Percentiles rank a stretch among this genome's conserved stretches.
Conservation (phyloP, 2,329 filamentous ascomycete species). For the Calonectria multiphialidica region DNA sequence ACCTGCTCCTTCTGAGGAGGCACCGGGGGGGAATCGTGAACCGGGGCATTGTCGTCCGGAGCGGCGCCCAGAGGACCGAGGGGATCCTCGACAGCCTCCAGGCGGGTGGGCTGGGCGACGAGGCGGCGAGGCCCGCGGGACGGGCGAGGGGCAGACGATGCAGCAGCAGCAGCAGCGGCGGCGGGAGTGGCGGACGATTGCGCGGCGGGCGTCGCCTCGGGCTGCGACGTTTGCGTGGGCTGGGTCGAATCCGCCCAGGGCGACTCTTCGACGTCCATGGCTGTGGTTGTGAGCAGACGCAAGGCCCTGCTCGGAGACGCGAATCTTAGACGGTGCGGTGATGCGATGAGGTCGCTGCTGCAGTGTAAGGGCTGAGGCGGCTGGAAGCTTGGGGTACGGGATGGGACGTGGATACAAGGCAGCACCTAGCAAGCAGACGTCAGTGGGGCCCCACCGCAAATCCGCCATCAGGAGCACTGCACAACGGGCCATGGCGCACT, state of each 20-base stretch:
- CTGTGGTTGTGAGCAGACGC: constrained; percentile 22
- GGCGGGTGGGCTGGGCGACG: constrained; percentile 80
- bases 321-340: constrained; percentile 24
- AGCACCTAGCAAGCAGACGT: constrained; percentile 17
- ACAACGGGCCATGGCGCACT: background rate
- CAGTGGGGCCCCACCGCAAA: constrained; percentile 16
- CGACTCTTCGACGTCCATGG: constrained; percentile 65
- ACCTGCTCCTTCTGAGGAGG: constrained; percentile 77
- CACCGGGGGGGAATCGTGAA: constrained; percentile 70
- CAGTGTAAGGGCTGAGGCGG: constrained; percentile 20
- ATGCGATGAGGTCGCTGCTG: constrained; percentile 29
- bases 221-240: constrained; percentile 41
- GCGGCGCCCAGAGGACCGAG: constrained; percentile 81
- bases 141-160: constrained; percentile 53
- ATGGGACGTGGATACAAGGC: constrained; percentile 18
- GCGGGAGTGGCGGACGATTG: constrained; percentile 43
- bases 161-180: constrained; percentile 42
- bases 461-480: background rate
- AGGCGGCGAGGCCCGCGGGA: constrained; percentile 70
- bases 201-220: constrained; percentile 43
- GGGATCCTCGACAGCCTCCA: constrained; percentile 82
- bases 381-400: constrained; percentile 23
- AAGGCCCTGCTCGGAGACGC: constrained; percentile 18
- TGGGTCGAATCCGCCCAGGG: constrained; percentile 61
- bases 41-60: constrained; percentile 59